Conservation (phyloP, 345 rosid genomes). For the Populus pruinosa region DNA sequence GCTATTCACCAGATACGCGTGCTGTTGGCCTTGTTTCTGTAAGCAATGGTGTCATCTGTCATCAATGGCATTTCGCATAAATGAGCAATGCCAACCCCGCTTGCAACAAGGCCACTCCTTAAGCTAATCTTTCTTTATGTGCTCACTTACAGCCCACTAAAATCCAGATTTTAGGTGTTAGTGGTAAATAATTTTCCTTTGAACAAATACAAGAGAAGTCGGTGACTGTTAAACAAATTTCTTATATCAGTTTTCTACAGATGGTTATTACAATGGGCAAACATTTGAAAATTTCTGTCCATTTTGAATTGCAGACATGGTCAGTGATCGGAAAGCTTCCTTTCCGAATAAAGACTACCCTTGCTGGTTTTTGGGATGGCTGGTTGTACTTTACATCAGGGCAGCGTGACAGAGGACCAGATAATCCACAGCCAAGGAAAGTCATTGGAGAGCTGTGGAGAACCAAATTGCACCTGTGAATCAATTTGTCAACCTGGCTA, state of each 20-base stretch:
- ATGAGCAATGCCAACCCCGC: background rate
- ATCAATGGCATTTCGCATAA: background rate
- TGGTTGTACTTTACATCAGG: slow-evolving; percentile 83
- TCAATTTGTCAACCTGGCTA: background rate
- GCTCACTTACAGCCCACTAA: no score
- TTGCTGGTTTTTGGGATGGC: slow-evolving; percentile 70
- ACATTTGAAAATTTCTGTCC: background rate
- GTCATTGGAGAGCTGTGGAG: slow-evolving; percentile 84
- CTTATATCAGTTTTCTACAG: no score
- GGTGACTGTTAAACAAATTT: no score
- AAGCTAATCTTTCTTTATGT: no score
- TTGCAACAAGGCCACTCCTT: no score
- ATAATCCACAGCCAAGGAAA: slow-evolving; percentile 71
- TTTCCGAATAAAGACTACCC: slow-evolving; percentile 64
- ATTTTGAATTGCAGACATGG: slow-evolving; percentile 57
- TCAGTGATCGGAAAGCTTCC: slow-evolving; percentile 83
- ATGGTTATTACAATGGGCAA: background rate
- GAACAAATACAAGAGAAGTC: no score
- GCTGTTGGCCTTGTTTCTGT: no score
- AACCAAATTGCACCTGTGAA: slow-evolving; percentile 54
- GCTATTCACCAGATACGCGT: no score
- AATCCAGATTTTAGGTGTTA: no score
- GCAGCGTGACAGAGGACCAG: slow-evolving; percentile 76
- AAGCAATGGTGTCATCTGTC: background rate
- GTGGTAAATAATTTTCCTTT: no score